A percentile compares a stretch with the other conserved stretches of the same genome.
Conservation (phyloP, 139 green algal genomes). For the Chlorella sp. region DNA sequence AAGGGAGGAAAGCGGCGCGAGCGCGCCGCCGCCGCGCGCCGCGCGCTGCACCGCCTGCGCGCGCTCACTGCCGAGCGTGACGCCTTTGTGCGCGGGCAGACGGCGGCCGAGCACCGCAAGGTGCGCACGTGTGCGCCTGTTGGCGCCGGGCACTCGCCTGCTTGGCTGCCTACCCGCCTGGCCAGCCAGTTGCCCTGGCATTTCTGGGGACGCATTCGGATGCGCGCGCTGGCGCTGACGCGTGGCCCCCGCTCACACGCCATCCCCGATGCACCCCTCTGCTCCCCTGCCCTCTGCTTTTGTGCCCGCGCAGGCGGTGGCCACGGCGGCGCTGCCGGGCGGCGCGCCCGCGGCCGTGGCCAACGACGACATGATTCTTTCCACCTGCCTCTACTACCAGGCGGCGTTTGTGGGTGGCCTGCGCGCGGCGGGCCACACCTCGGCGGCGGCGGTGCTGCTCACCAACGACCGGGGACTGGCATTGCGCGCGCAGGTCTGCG, state of each 20-base stretch:
- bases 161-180: neutral
- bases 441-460: constrained; percentile 26
- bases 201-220: neutral
- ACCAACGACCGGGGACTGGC: constrained; percentile 34
- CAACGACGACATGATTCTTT: constrained; percentile 46
- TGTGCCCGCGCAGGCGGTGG: neutral
- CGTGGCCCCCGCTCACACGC: neutral
- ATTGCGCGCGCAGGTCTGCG: constrained; percentile 13
- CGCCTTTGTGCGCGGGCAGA: constrained; percentile 26
- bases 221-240: neutral
- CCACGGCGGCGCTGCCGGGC: neutral
- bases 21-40: neutral
- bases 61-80: constrained; percentile 17
- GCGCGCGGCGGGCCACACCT: neutral
- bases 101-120: constrained; percentile 19
- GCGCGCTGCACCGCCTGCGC: constrained; percentile 26
- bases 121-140: neutral
- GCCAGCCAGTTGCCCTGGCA: neutral
- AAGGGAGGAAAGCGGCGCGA: constrained; percentile 16
- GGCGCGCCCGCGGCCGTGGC: neutral
- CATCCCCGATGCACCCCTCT: neutral
- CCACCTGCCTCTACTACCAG: constrained; percentile 25
- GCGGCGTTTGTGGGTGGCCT: constrained; percentile 2
- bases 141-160: neutral
- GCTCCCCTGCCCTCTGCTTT: neutral